Evolutionary conservation across 1,284 basidiomycete genomes (phyloP).

Genomic region (Tilletia walkeri): DNA sequence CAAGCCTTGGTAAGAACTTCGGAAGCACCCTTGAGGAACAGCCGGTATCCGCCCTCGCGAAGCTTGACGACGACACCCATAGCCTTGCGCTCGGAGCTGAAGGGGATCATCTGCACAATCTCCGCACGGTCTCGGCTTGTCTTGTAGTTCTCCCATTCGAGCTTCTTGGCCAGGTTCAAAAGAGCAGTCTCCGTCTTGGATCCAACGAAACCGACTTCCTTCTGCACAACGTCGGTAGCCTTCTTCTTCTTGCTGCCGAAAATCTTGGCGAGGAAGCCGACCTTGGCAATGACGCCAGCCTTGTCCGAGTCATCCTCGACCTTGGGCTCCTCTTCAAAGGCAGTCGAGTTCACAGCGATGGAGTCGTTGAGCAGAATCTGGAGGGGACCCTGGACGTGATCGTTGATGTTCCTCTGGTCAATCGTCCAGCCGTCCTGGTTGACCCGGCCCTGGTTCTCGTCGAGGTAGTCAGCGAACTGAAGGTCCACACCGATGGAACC

Average conservation of each 20-base stretch:
- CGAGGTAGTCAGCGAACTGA: constrained; percentile 81
- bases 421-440: constrained; percentile 77
- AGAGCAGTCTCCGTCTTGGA: constrained; percentile 96
- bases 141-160: constrained; percentile 77
- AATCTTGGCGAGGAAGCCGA: constrained; percentile 1
- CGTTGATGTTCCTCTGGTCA: constrained; percentile 65
- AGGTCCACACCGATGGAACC: constrained; percentile 88
- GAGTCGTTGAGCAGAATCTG: constrained; percentile 75
- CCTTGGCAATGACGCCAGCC: not conserved
- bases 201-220: constrained; percentile 70
- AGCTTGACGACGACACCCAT: constrained; percentile 86
- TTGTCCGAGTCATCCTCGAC: constrained; percentile 58
- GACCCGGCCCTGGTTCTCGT: constrained; percentile 71
- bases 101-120: constrained; percentile 86
- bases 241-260: constrained; percentile 14
- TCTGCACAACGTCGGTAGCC: not conserved
- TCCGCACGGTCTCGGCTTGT: constrained; percentile 67
- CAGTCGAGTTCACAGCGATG: constrained; percentile 90
- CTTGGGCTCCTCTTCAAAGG: constrained; percentile 72
- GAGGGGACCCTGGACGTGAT: constrained; percentile 66
- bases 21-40: constrained; percentile 88
- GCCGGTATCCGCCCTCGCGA: constrained; percentile 64
- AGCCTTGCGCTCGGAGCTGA: constrained; percentile 89
- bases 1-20: constrained; percentile 84
- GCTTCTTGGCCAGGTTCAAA: constrained; percentile 81